Base-by-base conservation (phyloP, 73 alveolate genomes). In the Paraurostyla sp. region DNA sequence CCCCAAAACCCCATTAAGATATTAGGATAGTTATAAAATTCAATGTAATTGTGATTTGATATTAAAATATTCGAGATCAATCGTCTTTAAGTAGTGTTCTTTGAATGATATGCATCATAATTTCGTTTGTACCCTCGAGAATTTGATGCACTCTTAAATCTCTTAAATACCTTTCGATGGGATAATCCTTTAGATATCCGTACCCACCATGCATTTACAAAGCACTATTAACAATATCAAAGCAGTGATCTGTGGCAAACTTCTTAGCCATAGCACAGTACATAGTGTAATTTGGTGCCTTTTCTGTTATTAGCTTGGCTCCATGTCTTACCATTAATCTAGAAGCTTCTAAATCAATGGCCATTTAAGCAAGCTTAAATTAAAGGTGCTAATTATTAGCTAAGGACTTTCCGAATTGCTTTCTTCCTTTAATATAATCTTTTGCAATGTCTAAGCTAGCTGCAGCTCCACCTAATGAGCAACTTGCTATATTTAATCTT, bases 181-280 rank as follows among this genome's bases (percentile, higher is more conserved):
- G 94, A 78, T 92, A 94, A 41, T 95, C 98, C 45, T 83, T 90
- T 36, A 96, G 58, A 69, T 92, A 94, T 0, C 99, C 99, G 50
- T 93, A 93, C 16, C 99, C 99, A 25, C 99, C 99, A 87, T 94
- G 98, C 89, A 94, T 76, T 88, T 96, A 84, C 36, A 96, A 62
- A n/a, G 97, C 96, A 52, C 92, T 85, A 89, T 96, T 81, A 1
- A 85, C 97, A 35, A 96, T 71, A 30, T 92, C 94, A 54, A 81
- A 94, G 91, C 99, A 94, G 42, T 76, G 60, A 30, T 96, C 99
- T 6, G 99, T 96, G 0, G 97, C 97, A 54, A 89, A 92, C 49
- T 86, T 86, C 91, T 96, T 96, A 43, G 99, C 97, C 98, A 96
- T 96, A 18, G 99, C 95, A 80, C 93, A 75, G 68, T 90, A 90